phyloP scores from a whole-genome alignment of 257 asterid species.

The Solanum lycopersicoides region DNA sequence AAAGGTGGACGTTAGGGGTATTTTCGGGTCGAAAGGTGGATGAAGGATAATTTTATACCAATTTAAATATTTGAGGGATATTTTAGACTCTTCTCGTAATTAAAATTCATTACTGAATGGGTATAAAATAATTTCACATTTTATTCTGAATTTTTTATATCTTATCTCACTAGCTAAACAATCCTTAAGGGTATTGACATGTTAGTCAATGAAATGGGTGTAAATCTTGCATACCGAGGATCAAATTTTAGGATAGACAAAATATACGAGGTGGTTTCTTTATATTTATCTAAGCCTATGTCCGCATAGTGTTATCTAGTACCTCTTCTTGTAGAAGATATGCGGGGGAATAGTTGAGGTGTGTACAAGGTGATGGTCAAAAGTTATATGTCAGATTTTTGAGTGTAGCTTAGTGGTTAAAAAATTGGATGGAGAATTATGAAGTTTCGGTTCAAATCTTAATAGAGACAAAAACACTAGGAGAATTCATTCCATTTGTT shows the following conservation, averaged over 20 bases:
- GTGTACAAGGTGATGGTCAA: not conserved
- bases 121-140: not conserved
- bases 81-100: not conserved
- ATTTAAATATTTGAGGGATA: too few relatives aligned
- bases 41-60: too few relatives aligned
- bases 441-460: not conserved
- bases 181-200: not conserved
- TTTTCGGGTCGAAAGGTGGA: too few relatives aligned
- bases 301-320: not conserved
- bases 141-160: not conserved
- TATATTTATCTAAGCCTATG: not conserved
- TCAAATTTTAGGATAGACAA: not conserved
- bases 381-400: not conserved
- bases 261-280: not conserved
- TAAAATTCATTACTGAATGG: not conserved
- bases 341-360: not conserved
- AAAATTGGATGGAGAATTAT: not conserved
- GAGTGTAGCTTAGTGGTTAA: not conserved
- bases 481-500: not conserved
- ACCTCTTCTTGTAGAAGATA: not conserved
- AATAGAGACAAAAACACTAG: not conserved
- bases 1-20: too few relatives aligned
- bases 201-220: not conserved
- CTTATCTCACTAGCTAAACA: not conserved
- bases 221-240: not conserved